phyloP scores from a whole-genome alignment of 805 yeast species.

The Starmera dryadoides region DNA sequence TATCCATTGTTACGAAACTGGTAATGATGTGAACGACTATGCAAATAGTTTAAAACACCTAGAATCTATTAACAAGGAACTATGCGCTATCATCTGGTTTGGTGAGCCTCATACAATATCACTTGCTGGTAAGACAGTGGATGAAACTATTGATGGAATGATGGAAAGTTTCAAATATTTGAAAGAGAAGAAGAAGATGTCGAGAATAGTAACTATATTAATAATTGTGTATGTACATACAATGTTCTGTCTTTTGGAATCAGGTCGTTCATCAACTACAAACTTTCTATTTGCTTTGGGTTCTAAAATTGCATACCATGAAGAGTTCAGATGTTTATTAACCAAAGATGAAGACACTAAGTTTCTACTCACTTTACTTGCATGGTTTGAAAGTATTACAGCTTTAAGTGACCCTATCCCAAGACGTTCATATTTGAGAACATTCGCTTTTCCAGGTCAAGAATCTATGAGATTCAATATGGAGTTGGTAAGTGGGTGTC shows the following conservation, averaged over 20 bases:
- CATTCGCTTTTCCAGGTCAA: neutral
- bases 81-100: too few species aligned
- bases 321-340: neutral
- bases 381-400: neutral
- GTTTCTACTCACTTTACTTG: neutral
- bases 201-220: neutral
- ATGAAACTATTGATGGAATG: neutral
- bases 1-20: neutral
- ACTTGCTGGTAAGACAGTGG: neutral
- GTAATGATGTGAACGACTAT: neutral
- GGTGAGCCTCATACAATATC: too few species aligned
- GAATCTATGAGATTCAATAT: neutral
- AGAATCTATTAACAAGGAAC: neutral
- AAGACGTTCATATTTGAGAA: neutral
- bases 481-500: neutral
- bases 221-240: neutral
- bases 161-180: neutral
- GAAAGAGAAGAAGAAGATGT: neutral
- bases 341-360: neutral
- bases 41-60: neutral
- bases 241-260: neutral
- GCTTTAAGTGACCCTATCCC: neutral
- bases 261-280: neutral
- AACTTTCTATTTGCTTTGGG: neutral
- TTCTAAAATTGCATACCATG: neutral